Evolutionary conservation across 176 grass and related monocot species (phyloP).

Genomic region (Triticum urartu): DNA sequence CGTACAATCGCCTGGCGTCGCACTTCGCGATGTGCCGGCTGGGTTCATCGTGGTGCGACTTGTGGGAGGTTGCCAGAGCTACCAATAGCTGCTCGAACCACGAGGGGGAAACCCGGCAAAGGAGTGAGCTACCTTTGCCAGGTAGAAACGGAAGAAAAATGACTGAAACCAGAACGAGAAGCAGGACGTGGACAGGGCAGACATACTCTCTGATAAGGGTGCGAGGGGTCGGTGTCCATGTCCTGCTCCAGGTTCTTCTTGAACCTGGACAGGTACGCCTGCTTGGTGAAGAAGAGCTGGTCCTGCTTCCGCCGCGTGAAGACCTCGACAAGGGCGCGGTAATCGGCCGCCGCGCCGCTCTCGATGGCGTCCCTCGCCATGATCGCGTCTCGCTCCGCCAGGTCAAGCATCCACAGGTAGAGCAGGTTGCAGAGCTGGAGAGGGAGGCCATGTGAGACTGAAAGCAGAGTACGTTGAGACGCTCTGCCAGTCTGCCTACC

Average conservation of each 20-base stretch:
- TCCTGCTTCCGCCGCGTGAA: conserved; percentile 78
- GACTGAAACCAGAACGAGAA: background rate
- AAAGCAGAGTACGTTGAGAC: background rate
- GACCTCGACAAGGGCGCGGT: conserved; percentile 68
- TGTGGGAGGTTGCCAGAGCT: conserved; percentile 77
- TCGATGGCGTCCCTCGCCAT: conserved; percentile 58
- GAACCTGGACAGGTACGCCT: conserved; percentile 64
- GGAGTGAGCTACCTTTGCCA: background rate
- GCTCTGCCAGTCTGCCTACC: background rate
- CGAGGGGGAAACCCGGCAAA: background rate
- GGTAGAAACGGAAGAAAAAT: background rate
- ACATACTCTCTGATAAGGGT: conserved; percentile 65
- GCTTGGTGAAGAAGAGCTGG: conserved; percentile 97
- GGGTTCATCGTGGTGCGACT: conserved; percentile 67
- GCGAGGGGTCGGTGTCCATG: conserved; percentile 57
- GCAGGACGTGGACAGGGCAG: background rate
- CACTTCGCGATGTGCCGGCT: conserved; percentile 92
- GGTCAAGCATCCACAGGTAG: conserved; percentile 85
- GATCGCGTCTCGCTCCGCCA: conserved; percentile 65
- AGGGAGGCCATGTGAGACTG: background rate
- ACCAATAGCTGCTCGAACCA: conserved; percentile 54
- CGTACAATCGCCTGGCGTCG: conserved; percentile 79
- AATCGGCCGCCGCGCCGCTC: conserved; percentile 31
- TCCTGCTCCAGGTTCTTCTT: conserved; percentile 86
- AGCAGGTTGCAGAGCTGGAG: conserved; percentile 63